Percentiles rank a stretch among this genome's conserved stretches.
Evolutionary conservation across 495 filamentous ascomycete species (phyloP).

Genomic region (Neurospora tetrasperma): DNA sequence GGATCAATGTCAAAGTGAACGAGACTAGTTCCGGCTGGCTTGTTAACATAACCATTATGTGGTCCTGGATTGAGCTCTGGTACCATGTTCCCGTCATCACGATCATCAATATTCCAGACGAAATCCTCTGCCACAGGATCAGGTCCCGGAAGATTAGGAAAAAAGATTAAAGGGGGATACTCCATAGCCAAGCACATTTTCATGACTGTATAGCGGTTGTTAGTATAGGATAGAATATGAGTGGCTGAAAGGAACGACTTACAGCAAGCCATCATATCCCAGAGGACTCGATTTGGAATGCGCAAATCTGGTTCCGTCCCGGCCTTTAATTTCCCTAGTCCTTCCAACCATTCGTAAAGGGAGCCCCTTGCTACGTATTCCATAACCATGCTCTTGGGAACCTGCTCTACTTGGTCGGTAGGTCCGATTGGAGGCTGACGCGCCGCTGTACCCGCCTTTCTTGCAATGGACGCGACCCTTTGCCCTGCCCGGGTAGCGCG

Average conservation of each 20-base stretch:
- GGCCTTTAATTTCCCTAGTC: background rate
- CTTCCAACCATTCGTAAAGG: background rate
- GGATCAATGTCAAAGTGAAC: conserved; percentile 8
- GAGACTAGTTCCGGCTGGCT: background rate
- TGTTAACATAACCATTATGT: background rate
- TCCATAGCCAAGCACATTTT: background rate
- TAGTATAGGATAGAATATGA: background rate
- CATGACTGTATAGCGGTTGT: background rate
- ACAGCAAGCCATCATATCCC: background rate
- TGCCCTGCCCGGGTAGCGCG: background rate
- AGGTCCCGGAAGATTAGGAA: background rate
- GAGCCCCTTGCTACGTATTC: background rate
- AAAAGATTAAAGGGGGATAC: background rate
- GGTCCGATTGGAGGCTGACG: background rate
- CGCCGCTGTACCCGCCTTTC: background rate
- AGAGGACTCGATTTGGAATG: background rate
- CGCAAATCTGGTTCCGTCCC: background rate
- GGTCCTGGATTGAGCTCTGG: background rate
- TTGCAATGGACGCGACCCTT: background rate
- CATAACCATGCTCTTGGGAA: background rate
- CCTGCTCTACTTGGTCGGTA: background rate
- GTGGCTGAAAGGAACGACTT: background rate
- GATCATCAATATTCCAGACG: background rate
- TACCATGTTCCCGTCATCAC: background rate
- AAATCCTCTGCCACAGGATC: too few species aligned